phyloP scores from a whole-genome alignment of 805 yeast species.

The Hanseniaspora meyeri region DNA sequence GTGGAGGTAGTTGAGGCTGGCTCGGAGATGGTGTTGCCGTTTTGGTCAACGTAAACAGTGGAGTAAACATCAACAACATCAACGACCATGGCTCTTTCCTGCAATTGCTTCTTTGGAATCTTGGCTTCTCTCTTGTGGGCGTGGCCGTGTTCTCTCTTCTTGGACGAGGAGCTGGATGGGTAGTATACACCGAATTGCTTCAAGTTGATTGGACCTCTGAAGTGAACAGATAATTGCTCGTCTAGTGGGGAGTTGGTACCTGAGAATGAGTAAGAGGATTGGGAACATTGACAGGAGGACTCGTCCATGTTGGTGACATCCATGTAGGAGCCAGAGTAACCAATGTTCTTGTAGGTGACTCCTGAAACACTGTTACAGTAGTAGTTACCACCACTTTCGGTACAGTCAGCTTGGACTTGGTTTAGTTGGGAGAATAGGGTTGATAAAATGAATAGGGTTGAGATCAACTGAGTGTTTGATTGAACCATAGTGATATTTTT shows the following conservation, averaged over 20 bases:
- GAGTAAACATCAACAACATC: constrained; percentile 62
- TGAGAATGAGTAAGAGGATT: constrained; percentile 40
- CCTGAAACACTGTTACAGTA: constrained; percentile 66
- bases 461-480: neutral
- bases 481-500: neutral
- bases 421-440: constrained; percentile 22
- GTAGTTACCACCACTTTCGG: constrained; percentile 57
- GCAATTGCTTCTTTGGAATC: constrained; percentile 35
- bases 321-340: constrained; percentile 71
- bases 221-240: constrained; percentile 61
- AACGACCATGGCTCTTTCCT: constrained; percentile 50
- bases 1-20: constrained; percentile 21
- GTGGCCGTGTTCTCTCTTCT: constrained; percentile 35
- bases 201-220: constrained; percentile 61
- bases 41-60: constrained; percentile 54
- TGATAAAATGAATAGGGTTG: constrained; percentile 18
- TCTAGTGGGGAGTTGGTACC: constrained; percentile 58
- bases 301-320: constrained; percentile 74
- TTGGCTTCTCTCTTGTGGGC: constrained; percentile 13
- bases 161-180: constrained; percentile 39
- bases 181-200: constrained; percentile 75
- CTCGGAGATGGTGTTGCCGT: constrained; percentile 31
- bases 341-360: constrained; percentile 57
- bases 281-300: constrained; percentile 57
- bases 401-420: constrained; percentile 31